These are phyloP conservation scores for Cavenderia fasciculata DNA, from an alignment of 78 protist species.

Conservation along the genomic window DNA sequence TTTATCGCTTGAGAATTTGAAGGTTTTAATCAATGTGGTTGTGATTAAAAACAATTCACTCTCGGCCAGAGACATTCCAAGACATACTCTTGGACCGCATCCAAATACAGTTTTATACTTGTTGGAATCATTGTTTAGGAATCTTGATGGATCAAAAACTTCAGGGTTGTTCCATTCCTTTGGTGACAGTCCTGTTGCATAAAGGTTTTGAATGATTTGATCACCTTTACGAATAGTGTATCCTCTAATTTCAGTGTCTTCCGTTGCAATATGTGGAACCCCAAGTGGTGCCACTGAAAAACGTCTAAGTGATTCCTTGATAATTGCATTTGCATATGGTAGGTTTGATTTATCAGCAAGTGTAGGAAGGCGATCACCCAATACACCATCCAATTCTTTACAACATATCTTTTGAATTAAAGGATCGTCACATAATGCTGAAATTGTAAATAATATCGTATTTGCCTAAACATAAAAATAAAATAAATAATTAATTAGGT, in stretches of 20 bases:
- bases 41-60: too few relatives aligned
- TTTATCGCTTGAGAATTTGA: too few relatives aligned
- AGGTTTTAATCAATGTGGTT: too few relatives aligned
- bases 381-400: too few relatives aligned
- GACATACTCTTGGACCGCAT: neutral
- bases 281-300: slow-evolving; percentile 35
- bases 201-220: slow-evolving; percentile 32
- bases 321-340: slow-evolving; percentile 1
- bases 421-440: neutral
- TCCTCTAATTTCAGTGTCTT: slow-evolving; percentile 3
- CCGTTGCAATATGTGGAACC: neutral
- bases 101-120: neutral
- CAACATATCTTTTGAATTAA: neutral
- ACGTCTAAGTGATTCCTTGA: neutral
- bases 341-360: neutral
- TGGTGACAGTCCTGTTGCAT: slow-evolving; percentile 3
- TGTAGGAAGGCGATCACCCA: too few relatives aligned
- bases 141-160: slow-evolving; percentile 16
- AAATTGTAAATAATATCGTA: neutral
- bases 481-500: too few relatives aligned
- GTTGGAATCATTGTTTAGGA: neutral
- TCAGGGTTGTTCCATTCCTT: slow-evolving; percentile 13
- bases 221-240: slow-evolving; percentile 19
- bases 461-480: too few relatives aligned
- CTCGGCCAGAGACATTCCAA: too few relatives aligned